Evolutionary conservation across 1,284 basidiomycete genomes (phyloP), one percentile per base, ranked within the genome.

Genomic region (Trichosporon inkin): DNA sequence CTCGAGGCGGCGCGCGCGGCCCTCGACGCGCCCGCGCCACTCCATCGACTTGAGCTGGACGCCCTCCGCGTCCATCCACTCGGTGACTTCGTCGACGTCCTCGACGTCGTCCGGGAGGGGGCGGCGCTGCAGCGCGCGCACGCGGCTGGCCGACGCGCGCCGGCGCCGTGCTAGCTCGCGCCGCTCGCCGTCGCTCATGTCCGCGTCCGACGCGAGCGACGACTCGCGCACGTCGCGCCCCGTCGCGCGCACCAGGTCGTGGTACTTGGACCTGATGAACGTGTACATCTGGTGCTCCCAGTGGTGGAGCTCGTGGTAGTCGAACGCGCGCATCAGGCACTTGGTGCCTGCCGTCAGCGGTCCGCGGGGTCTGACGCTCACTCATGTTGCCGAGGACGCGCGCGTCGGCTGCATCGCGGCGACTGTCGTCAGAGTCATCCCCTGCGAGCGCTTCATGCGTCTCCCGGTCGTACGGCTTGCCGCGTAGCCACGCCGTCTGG

Each of bases 41-140:
- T 49, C 44, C 14, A 49, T 22, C 22, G 44, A 49, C 10, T 57
- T 22, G 36, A n/a, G 83, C 65, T 91, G 86, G 51, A 88, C 77
- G 11, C 84, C 82, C 49, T 87, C 82, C 62, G 84, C 75, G 63
- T 92, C 89, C 39, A 93, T 82, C 88, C 89, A 92, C 47, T 89
- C 86, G 76, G 87, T 87, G 28, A 92, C 82, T 32, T 80, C 84
- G 70, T 92, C 88, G 10, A 87, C 87, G 69, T 91, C 85, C 32
- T 69, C 65, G 34, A 66, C 55, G n/a, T 69, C 62, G 6, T 68
- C 24, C 2, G 67, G 68, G 13, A 69, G 56, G 19, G 49, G 47
- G 24, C 58, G 53, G 57, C 64, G 61, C 19, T 44, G 44, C 5
- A 22, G 14, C 5, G 61, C 70, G 7, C 39, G 28, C 35, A 55